phyloP scores from a whole-genome alignment of 768 basidiomycete species.

The Rhodotorula diobovata region DNA sequence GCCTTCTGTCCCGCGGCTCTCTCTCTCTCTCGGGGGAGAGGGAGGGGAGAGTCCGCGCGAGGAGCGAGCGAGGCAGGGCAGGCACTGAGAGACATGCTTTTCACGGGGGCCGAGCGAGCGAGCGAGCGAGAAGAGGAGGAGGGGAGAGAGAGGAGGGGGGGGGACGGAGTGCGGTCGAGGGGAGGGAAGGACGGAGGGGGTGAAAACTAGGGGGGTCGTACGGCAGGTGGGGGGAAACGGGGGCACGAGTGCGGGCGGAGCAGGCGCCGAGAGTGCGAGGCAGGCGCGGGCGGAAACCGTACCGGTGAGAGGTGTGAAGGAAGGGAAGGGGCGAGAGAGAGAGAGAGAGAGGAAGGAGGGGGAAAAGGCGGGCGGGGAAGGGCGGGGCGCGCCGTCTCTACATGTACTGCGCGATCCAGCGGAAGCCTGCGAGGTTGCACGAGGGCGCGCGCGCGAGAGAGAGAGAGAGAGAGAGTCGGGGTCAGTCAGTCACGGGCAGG shows the following conservation, averaged over 20 bases:
- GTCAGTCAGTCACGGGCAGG: too few relatives aligned
- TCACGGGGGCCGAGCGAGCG: too few relatives aligned
- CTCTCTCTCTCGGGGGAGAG: too few relatives aligned
- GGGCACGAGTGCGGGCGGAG: too few relatives aligned
- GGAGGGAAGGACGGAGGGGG: not conserved
- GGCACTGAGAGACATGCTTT: not conserved
- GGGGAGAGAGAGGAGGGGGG: not conserved
- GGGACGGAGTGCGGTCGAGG: not conserved
- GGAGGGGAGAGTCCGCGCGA: too few relatives aligned
- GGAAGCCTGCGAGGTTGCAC: conserved; percentile 31
- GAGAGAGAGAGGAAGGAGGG: not conserved
- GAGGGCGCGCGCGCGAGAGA: not conserved
- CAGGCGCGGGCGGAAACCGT: not conserved
- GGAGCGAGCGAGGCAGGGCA: not conserved
- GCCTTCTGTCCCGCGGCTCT: too few relatives aligned
- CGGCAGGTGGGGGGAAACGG: not conserved
- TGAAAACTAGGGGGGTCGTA: not conserved
- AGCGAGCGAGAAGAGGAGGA: not conserved
- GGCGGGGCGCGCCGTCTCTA: not conserved
- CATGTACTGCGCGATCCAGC: conserved; percentile 44
- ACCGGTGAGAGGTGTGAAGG: not conserved
- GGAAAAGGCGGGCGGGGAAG: not conserved
- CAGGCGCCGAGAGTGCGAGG: too few relatives aligned
- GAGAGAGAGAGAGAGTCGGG: not conserved
- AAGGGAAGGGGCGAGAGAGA: not conserved